Base-by-base conservation (phyloP, 257 asterid species). In the Solanum sitiens region DNA sequence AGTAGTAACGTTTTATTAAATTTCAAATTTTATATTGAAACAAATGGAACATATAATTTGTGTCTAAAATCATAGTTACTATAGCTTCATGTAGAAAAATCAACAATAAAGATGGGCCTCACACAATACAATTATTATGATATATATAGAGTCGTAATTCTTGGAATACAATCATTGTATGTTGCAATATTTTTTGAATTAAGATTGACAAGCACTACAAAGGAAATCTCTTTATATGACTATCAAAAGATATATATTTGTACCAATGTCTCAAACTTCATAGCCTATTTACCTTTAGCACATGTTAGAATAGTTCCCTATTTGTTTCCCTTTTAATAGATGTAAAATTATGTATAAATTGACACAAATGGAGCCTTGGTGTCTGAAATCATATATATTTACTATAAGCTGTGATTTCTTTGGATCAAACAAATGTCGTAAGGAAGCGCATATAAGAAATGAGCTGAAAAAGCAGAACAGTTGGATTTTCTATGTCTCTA, bases 261-360 rank as follows among this genome's bases (percentile, higher is more conserved):
- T 85, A n/a, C 5, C 45, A 79, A 35, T 59, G 70, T 56, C 47
- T 86, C 73, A 87, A 88, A 83, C n/a, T 83, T 74, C 85, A 84
- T 27, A 42, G 63, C 86, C 68, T 80, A 47, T 47, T 11, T 20
- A 39, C 86, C 63, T 86, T 32, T 59, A 68, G 72, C 83, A 84
- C 77, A 84, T 89, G 88, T 42, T 75, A 37, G 84, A 76, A 76
- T 84, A 87, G 71, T 74, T 35, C 9, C 70, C 50, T 40, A 39
- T 39, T 39, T 23, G 15, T 40, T n/a, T 40, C 30, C 47, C 80
- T 73, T 73, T 35, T 73, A 25, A 77, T 45, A 25, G 30, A 7
- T 75, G 25, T n/a, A 11, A 23, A 13, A 77, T 13, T 77, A 42
- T 77, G 63, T 74, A 21, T 25, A 11, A 23, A 11, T 72, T 39